Conservation (phyloP, 768 basidiomycete species). For the Mycena galopus region DNA sequence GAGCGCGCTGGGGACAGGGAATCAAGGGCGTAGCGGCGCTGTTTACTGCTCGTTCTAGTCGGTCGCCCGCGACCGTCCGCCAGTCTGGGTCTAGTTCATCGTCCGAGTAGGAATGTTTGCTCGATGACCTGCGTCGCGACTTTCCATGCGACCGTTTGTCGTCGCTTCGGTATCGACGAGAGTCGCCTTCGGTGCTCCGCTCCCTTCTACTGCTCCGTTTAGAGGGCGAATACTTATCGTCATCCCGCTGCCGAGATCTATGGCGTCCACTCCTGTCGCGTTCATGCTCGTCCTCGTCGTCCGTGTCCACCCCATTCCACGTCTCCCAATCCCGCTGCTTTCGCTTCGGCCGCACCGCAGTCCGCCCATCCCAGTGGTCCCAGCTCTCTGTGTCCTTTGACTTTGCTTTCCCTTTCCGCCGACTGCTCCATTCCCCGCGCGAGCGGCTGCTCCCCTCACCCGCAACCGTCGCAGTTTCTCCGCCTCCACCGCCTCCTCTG, state of each 20-base stretch:
- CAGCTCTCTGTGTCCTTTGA: constrained; percentile 50
- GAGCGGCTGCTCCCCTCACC: too few species aligned
- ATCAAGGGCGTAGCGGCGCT: constrained; percentile 37
- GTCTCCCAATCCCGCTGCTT: constrained; percentile 64
- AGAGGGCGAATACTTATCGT: constrained; percentile 35
- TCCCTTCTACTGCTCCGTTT: constrained; percentile 40
- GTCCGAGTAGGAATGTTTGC: constrained; percentile 16
- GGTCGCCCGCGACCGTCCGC: constrained; percentile 5
- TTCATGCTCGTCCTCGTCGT: constrained; percentile 52
- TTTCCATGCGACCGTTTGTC: constrained; percentile 29
- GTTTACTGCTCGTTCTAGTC: not conserved
- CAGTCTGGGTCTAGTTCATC: constrained; percentile 7
- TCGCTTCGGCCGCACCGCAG: constrained; percentile 60
- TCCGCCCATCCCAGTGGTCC: constrained; percentile 70
- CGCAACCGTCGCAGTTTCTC: constrained; percentile 65
- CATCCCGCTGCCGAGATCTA: constrained; percentile 33
- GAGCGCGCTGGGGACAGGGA: constrained; percentile 40
- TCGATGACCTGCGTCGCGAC: constrained; percentile 24
- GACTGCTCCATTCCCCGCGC: constrained; percentile 42
- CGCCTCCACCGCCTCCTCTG: constrained; percentile 82
- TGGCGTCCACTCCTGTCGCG: constrained; percentile 41
- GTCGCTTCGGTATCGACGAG: constrained; percentile 18
- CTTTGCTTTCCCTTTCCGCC: too few species aligned
- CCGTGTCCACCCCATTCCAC: constrained; percentile 58
- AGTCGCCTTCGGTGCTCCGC: constrained; percentile 30